Percentiles rank a stretch among this genome's conserved stretches.
Conservation (phyloP, 2,329 filamentous ascomycete species). For the Escovopsis sp. region DNA sequence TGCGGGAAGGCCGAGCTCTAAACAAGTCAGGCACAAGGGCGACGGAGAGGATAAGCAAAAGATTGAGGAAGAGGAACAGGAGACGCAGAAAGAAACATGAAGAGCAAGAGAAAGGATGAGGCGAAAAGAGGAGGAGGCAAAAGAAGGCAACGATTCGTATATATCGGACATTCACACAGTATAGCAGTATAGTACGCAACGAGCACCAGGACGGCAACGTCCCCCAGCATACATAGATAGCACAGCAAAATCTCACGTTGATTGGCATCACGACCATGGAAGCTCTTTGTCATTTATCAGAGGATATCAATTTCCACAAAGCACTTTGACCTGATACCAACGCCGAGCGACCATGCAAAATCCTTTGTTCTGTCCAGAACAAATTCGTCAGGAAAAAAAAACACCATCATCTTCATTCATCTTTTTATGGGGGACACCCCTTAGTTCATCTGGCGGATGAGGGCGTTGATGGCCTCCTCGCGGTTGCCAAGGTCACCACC, state of each 20-base stretch:
- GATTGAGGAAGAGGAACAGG: no score
- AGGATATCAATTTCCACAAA: conserved; percentile 23
- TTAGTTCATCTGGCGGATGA: conserved; percentile 99
- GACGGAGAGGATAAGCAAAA: no score
- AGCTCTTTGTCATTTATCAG: conserved; percentile 26
- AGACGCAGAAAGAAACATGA: no score
- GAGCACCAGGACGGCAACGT: neutral
- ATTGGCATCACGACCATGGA: conserved; percentile 10
- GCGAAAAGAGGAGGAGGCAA: no score
- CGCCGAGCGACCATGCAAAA: conserved; percentile 26
- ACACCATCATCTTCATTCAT: conserved; percentile 1
- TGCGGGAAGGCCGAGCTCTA: no score
- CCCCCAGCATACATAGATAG: neutral
- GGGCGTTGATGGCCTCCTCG: conserved; percentile 92
- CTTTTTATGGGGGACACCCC: no score
- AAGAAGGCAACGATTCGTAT: no score
- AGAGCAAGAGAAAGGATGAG: no score
- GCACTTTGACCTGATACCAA: conserved; percentile 22
- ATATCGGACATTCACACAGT: no score
- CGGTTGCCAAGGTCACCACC: conserved; percentile 98
- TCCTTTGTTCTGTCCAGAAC: conserved; percentile 15
- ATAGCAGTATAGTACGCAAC: no score
- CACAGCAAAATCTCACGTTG: neutral
- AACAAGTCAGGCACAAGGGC: no score
- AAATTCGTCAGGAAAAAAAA: conserved; percentile 9